Base-by-base conservation (phyloP, 495 filamentous ascomycete genomes). In the Mycothermus thermophilus region DNA sequence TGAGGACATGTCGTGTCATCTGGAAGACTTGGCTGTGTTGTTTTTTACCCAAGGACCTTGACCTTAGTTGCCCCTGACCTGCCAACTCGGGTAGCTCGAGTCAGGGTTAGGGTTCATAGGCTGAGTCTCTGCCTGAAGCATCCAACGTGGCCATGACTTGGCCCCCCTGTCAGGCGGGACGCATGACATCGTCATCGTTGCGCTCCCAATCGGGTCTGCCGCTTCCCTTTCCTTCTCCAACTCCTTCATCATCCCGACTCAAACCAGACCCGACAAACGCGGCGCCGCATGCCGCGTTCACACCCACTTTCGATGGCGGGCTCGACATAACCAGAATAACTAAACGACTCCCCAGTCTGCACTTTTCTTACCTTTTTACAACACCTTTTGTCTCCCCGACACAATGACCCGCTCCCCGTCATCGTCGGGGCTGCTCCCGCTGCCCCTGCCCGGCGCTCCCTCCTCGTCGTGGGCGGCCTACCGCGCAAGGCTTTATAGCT, bases 401-500 rank as follows among this genome's bases (percentile, higher is more conserved):
- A 30, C 9, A 13, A 44, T 44, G 42, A 37, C 37, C 24, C 37
- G 27, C 10, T 30, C 36, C 5, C 27, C 42, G 8, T 40, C 37
- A 8, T 19, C 42, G 5, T 40, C 37, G 11, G 37, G 28, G 5
- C 36, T 44, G 6, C 41, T 43, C 30, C 41, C 41, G 47, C 59
- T 85, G 35, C 80, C 41, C 48, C 59, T 85, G 35, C 80, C 81
- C 13, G 80, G 83, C 11, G 58, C 79, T 27, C 74, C 81, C n/a
- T 66, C 75, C 4, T 76, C 82, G 15, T 78, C 79, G 30, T 84
- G 83, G 75, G 69, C 72, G 25, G 55, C 73, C 21, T 82, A 80
- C 53, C 68, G 62, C 34, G 71, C 75, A 9, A 71, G 80, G 8
- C 44, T 92, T n/a, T 62, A 55, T 26, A 60, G 61, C 10, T 35